These are phyloP conservation scores for Blepharisma undulans DNA, from an alignment of 169 alveolate genomes.

Conservation along the genomic window DNA sequence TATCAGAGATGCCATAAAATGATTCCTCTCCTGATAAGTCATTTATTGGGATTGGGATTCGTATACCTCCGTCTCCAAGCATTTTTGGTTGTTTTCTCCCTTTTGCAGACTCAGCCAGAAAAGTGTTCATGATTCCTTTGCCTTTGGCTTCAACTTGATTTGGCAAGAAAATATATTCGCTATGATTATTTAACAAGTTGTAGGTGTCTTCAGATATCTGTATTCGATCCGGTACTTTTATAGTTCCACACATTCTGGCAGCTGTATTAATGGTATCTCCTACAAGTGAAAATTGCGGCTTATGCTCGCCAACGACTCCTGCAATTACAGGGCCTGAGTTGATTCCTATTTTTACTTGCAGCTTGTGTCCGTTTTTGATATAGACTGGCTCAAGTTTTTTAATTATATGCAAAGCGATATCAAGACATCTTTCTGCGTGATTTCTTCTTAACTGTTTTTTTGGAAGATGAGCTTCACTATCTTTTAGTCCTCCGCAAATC, in stretches of 20 bases:
- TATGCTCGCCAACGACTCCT: slow-evolving; percentile 96
- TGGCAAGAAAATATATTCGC: background rate
- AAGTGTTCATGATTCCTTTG: slow-evolving; percentile 51
- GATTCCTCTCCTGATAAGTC: background rate
- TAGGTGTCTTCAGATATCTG: slow-evolving; percentile 22
- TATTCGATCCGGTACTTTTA: slow-evolving; percentile 5
- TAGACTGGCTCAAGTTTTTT: slow-evolving; percentile 31
- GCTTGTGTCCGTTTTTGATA: slow-evolving; percentile 22
- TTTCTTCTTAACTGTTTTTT: background rate
- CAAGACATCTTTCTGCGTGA: slow-evolving; percentile 37
- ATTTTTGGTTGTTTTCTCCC: background rate
- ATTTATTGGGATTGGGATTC: background rate
- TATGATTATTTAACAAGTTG: background rate
- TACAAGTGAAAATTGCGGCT: slow-evolving; percentile 96
- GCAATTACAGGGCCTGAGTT: slow-evolving; percentile 95
- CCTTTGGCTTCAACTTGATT: slow-evolving; percentile 46
- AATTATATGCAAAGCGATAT: slow-evolving; percentile 32
- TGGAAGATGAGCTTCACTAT: slow-evolving; percentile 49
- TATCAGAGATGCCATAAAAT: background rate
- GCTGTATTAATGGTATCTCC: slow-evolving; percentile 98
- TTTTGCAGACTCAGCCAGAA: background rate
- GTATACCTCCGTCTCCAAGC: background rate
- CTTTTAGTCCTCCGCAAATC: slow-evolving; percentile 44
- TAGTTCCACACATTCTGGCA: slow-evolving; percentile 85
- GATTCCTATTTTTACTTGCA: slow-evolving; percentile 91